These are phyloP conservation scores for Cerioporus squamosus DNA, from an alignment of 1,284 basidiomycete genomes.

Conservation along the genomic window DNA sequence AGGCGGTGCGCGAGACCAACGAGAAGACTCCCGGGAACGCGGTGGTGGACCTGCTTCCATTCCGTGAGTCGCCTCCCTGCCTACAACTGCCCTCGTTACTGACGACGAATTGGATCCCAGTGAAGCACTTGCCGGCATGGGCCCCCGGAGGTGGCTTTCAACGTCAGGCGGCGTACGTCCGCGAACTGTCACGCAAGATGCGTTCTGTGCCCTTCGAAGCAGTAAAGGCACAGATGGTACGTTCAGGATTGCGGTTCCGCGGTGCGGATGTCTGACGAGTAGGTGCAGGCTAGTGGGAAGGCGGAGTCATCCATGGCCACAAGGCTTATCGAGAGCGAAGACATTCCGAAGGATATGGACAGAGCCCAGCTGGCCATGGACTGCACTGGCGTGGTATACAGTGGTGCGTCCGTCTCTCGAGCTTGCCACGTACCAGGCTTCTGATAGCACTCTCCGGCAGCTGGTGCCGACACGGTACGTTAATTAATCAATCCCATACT, in stretches of 20 bases:
- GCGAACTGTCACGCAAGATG: no score
- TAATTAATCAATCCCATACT: background rate
- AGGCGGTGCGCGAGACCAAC: slow-evolving; percentile 12
- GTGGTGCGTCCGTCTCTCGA: background rate
- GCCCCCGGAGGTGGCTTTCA: background rate
- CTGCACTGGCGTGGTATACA: background rate
- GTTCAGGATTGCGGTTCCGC: background rate
- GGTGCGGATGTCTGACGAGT: no score
- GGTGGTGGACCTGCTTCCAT: background rate
- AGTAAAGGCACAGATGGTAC: background rate
- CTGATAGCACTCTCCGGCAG: background rate
- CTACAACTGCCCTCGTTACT: background rate
- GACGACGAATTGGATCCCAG: background rate
- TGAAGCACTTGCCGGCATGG: background rate
- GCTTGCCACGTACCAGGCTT: background rate
- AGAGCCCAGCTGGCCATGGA: background rate
- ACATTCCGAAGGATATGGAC: no score
- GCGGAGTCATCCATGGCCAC: no score
- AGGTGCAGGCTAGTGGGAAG: no score
- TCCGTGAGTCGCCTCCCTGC: background rate
- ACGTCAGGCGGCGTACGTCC: background rate
- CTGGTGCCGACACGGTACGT: background rate
- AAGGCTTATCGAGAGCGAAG: no score
- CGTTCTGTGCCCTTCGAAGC: background rate
- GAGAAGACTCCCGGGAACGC: slow-evolving; percentile 11